Conservation (phyloP, 2,329 filamentous ascomycete species). For the Drechslerella stenobrocha region DNA sequence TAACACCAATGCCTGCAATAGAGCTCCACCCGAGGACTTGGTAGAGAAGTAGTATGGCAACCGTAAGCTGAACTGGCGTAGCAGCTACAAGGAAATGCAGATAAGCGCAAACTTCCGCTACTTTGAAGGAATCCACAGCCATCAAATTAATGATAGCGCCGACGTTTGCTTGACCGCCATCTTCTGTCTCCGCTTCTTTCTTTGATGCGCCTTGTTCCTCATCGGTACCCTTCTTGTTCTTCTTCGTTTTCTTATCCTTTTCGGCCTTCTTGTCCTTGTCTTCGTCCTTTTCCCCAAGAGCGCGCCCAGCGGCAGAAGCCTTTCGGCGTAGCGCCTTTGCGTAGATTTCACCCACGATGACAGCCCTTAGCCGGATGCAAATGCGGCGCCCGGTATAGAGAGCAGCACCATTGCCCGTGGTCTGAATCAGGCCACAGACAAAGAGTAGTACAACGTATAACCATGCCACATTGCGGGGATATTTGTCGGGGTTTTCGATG, state of each 20-base stretch:
- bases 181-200: slow-evolving; percentile 55
- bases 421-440: slow-evolving; percentile 76
- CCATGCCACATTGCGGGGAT: slow-evolving; percentile 87
- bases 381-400: slow-evolving; percentile 93
- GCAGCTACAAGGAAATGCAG: slow-evolving; percentile 93
- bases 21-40: slow-evolving; percentile 88
- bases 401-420: slow-evolving; percentile 79
- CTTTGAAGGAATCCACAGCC: slow-evolving; percentile 98
- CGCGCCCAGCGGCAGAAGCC: slow-evolving; percentile 76
- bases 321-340: slow-evolving; percentile 91
- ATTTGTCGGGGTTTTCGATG: slow-evolving; percentile 76
- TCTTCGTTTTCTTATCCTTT: slow-evolving; percentile 58
- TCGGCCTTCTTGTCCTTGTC: slow-evolving; percentile 54
- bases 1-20: slow-evolving; percentile 87
- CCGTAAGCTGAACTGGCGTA: slow-evolving; percentile 81
- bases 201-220: slow-evolving; percentile 29
- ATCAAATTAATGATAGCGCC: slow-evolving; percentile 99
- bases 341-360: slow-evolving; percentile 97
- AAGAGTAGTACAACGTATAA: slow-evolving; percentile 91
- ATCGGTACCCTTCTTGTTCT: slow-evolving; percentile 56
- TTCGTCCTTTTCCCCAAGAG: slow-evolving; percentile 65
- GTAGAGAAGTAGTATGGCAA: slow-evolving; percentile 82
- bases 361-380: slow-evolving; percentile 87
- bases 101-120: slow-evolving; percentile 91
- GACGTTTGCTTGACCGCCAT: slow-evolving; percentile 79